Evolutionary conservation across 352 stramenopile species (phyloP).

Genomic region (Pythium graminicola): DNA sequence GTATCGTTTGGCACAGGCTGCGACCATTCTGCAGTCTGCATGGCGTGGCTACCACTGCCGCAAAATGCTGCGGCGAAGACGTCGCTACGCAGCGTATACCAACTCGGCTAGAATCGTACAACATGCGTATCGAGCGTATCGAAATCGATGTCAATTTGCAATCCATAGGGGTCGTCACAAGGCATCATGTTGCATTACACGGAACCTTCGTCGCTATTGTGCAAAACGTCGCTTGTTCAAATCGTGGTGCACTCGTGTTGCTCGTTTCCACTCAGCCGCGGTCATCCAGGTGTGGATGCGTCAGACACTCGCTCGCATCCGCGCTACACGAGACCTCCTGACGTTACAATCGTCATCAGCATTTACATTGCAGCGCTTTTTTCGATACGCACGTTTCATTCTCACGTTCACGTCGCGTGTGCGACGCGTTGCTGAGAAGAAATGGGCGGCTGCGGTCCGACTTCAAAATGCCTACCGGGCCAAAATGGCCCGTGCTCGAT

Average conservation of each 20-base stretch:
- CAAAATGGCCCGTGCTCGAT: constrained; percentile 41
- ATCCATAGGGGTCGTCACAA: constrained; percentile 25
- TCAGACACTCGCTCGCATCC: constrained; percentile 25
- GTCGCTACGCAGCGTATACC: constrained; percentile 33
- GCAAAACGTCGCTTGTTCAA: constrained; percentile 29
- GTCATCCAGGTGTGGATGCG: constrained; percentile 51
- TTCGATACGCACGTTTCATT: constrained; percentile 36
- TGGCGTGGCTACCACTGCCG: constrained; percentile 54
- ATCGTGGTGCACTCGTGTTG: constrained; percentile 36
- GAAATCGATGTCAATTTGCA: constrained; percentile 31
- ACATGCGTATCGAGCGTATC: constrained; percentile 31
- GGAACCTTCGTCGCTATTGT: constrained; percentile 30
- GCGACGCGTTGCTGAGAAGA: constrained; percentile 21
- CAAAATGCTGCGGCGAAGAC: constrained; percentile 32
- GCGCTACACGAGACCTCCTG: constrained; percentile 4
- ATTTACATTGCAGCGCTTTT: constrained; percentile 38
- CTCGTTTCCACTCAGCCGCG: constrained; percentile 48
- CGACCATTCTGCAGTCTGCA: constrained; percentile 30
- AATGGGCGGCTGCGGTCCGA: constrained; percentile 28
- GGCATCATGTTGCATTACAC: constrained; percentile 36
- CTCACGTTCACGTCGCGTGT: constrained; percentile 34
- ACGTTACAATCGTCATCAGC: constrained; percentile 19
- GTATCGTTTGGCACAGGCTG: constrained; percentile 26
- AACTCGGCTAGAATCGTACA: constrained; percentile 30
- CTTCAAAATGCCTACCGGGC: constrained; percentile 60